Conservation (phyloP, 2,329 filamentous ascomycete species). For the Hymenoscyphus fructigenus region DNA sequence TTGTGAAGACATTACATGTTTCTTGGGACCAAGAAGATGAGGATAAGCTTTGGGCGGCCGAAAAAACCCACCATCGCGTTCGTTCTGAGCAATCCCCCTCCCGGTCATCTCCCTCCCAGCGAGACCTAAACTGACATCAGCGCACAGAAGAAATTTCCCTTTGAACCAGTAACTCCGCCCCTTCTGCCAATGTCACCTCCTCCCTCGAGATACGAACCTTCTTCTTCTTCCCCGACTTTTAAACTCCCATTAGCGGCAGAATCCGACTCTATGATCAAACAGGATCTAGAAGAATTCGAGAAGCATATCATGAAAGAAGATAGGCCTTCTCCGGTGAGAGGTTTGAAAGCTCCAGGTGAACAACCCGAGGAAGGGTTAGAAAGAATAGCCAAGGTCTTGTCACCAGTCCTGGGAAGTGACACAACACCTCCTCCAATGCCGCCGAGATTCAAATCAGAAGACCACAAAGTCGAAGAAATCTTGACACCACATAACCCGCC, state of each 20-base stretch:
- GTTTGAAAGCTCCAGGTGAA: not conserved
- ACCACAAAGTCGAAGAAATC: constrained; percentile 33
- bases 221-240: constrained; percentile 26
- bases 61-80: constrained; percentile 29
- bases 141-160: constrained; percentile 20
- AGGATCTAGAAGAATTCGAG: constrained; percentile 31
- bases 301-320: constrained; percentile 34
- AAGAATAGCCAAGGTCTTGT: constrained; percentile 56
- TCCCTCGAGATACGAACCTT: constrained; percentile 27
- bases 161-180: constrained; percentile 35
- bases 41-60: constrained; percentile 23
- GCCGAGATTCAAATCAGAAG: constrained; percentile 18
- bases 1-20: constrained; percentile 23
- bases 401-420: constrained; percentile 17
- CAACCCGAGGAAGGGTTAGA: constrained; percentile 7
- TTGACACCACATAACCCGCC: constrained; percentile 31
- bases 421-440: constrained; percentile 13
- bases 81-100: constrained; percentile 2
- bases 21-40: constrained; percentile 28
- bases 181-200: constrained; percentile 27
- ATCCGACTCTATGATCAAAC: constrained; percentile 25
- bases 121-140: not conserved
- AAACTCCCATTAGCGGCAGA: constrained; percentile 30
- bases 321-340: constrained; percentile 24
- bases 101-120: not conserved